These are phyloP conservation scores for Talaromyces sp. DNA, from an alignment of 2,329 filamentous ascomycete genomes.

Conservation along the genomic window DNA sequence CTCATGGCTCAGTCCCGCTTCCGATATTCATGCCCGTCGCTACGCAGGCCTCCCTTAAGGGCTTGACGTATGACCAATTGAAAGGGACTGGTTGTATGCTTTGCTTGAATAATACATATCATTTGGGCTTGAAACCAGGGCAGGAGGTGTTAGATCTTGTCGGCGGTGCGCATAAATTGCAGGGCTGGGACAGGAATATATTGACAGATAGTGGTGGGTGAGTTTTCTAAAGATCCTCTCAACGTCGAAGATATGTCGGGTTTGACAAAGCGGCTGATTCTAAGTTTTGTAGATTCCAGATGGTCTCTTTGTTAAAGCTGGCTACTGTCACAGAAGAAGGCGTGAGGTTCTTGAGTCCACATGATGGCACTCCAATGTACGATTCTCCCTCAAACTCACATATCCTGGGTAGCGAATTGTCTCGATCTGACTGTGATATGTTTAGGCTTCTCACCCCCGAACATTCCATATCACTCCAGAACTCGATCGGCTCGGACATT, in stretches of 20 bases:
- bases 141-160: conserved; percentile 81
- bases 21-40: conserved; percentile 99
- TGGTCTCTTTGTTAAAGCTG: conserved; percentile 92
- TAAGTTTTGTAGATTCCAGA: conserved; percentile 71
- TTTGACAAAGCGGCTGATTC: background rate
- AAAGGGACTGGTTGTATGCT: conserved; percentile 83
- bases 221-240: conserved; percentile 25
- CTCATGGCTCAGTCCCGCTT: conserved; percentile 83
- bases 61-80: conserved; percentile 84
- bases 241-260: background rate
- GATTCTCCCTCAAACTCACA: conserved; percentile 16
- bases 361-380: conserved; percentile 87
- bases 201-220: conserved; percentile 63
- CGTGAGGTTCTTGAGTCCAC: conserved; percentile 90
- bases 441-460: conserved; percentile 80
- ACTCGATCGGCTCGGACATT: conserved; percentile 95
- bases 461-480: conserved; percentile 92
- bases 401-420: background rate
- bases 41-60: conserved; percentile 92
- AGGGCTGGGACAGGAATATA: conserved; percentile 93
- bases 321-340: conserved; percentile 94
- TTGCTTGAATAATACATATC: conserved; percentile 97
- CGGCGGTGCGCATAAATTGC: conserved; percentile 88
- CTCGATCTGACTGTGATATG: background rate
- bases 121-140: conserved; percentile 89